Percentiles rank a stretch among this genome's conserved stretches.
Conservation (phyloP, 495 filamentous ascomycete genomes). For the Letharia columbiana region DNA sequence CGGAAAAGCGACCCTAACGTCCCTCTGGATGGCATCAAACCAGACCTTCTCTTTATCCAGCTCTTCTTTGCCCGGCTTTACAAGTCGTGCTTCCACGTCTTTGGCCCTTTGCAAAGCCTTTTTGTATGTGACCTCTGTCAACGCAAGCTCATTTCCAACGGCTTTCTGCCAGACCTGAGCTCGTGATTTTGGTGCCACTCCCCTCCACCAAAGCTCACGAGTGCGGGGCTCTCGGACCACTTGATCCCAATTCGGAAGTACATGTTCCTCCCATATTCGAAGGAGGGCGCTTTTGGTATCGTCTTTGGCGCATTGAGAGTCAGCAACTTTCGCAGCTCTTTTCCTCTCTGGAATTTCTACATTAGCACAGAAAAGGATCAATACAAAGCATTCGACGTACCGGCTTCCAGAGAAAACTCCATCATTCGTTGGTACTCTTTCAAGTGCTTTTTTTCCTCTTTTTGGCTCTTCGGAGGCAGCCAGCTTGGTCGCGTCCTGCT, state of each 20-base stretch:
- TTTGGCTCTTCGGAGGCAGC: constrained; percentile 89
- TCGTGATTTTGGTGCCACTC: constrained; percentile 68
- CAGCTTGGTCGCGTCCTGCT: constrained; percentile 87
- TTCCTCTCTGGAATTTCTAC: constrained; percentile 35
- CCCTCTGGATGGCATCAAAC: constrained; percentile 61
- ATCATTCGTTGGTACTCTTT: constrained; percentile 94
- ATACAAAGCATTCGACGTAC: constrained; percentile 33
- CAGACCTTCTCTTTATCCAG: constrained; percentile 48
- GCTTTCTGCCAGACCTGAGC: constrained; percentile 81
- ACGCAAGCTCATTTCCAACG: constrained; percentile 79
- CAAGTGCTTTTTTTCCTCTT: constrained; percentile 84
- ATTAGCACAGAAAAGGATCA: background rate
- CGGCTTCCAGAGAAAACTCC: constrained; percentile 65
- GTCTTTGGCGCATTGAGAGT: constrained; percentile 53
- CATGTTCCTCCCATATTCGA: constrained; percentile 79
- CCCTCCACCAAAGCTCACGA: constrained; percentile 90
- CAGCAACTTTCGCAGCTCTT: constrained; percentile 41
- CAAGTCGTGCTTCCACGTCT: constrained; percentile 49
- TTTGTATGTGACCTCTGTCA: constrained; percentile 66
- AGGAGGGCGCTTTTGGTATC: constrained; percentile 54
- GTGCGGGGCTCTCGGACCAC: constrained; percentile 67
- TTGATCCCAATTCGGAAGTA: constrained; percentile 76
- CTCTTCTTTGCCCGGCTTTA: constrained; percentile 34
- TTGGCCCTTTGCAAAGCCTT: constrained; percentile 70
- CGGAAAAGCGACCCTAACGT: constrained; percentile 64